Evolutionary conservation across 2,329 filamentous ascomycete genomes (phyloP), one percentile per base, ranked within the genome.

Genomic region (Xylariaceae sp.): DNA sequence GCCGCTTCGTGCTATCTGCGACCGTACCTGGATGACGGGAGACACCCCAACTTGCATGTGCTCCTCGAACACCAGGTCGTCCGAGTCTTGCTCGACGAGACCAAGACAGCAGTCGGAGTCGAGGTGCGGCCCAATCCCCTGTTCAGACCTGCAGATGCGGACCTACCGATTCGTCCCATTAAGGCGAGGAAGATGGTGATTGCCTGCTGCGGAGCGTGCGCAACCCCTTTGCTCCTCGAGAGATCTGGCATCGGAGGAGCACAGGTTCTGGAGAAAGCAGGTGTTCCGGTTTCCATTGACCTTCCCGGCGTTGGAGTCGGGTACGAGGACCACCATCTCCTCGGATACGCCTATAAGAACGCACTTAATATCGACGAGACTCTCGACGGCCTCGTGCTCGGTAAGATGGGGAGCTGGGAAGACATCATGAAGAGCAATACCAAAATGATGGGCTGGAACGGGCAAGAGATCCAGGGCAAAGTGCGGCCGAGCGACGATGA

Each of bases 221-320:
- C 69, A 2, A 72, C 72, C 0, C 72, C 75, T 0, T 53, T 57
- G 0, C 62, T 82, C 2, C 65, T 83, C 0, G 75, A 82, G 49
- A 60, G 77, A 14, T 82, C 77, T 1, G 78, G 78, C 6, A 47
- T 83, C 2, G 76, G 75, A n/a, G 60, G 63, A 28, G 56, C 62
- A 1, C 58, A 66, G 2, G 54, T 77, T 9, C 51, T 65, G 11
- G 39, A 52, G 19, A 40, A 44, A 11, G 59, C 56, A 1, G 68
- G 67, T 2, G 65, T 79, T 7, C 57, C 65, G 3, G 50, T 68
- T 2, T 50, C 74, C 3, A 57, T 65, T 10, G 62, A 73, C 38
- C 55, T 77, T 3, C 65, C 68, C 0, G 67, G 67, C 13, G 65
- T 77, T 0, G 71, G 75, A 2, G 51, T 65, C 16, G 61, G 69